These are phyloP conservation scores for Aspergillus fumigatus DNA, from an alignment of 2,329 filamentous ascomycete genomes.

Conservation along the genomic window DNA sequence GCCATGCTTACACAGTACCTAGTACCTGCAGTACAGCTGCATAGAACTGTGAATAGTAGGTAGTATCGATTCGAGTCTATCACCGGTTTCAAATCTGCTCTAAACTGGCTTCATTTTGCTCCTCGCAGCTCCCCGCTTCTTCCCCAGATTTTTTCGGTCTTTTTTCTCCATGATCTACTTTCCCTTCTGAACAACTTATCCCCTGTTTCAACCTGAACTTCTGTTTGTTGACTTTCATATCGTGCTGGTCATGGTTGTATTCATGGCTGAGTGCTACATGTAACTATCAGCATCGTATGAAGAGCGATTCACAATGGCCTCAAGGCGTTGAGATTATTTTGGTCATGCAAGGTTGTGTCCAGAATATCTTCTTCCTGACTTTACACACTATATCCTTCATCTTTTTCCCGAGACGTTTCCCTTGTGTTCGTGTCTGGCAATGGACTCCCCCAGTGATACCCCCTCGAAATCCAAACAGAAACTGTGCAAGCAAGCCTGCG, in stretches of 20 bases:
- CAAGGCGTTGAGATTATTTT: neutral
- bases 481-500: constrained; percentile 34
- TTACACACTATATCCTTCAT: neutral
- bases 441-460: constrained; percentile 15
- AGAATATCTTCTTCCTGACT: neutral
- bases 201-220: neutral
- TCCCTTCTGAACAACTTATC: neutral
- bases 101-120: neutral
- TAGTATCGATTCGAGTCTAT: neutral
- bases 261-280: neutral
- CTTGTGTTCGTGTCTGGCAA: constrained; percentile 6
- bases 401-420: neutral
- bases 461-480: constrained; percentile 15
- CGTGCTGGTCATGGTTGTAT: neutral
- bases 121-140: neutral
- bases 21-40: neutral
- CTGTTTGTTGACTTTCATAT: neutral
- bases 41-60: neutral
- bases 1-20: too few species aligned
- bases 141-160: constrained; percentile 1
- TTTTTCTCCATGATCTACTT: neutral
- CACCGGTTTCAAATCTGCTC: neutral
- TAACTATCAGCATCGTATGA: neutral
- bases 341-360: neutral
- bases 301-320: neutral